Base-by-base conservation (phyloP, 2,329 filamentous ascomycete genomes). In the Colletotrichum magnum region DNA sequence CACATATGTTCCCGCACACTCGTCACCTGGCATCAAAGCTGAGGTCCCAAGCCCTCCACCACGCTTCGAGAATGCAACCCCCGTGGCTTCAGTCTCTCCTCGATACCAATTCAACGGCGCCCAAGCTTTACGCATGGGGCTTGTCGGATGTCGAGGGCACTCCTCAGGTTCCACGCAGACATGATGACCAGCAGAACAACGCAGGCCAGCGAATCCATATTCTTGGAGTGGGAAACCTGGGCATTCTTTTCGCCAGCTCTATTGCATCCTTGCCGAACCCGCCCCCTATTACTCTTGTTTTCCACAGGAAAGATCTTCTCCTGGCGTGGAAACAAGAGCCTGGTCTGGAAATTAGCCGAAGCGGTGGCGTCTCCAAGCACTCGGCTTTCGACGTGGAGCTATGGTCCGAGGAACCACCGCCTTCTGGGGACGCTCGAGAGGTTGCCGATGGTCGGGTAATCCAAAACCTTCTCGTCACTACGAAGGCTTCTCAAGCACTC, bases 141-240 rank as follows among this genome's bases (percentile, higher is more conserved):
- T 62, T 73, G 2, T 74, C 74, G 45, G 80, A 81, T 39, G 53
- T 81, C 21, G 58, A 69, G 36, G 65, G 64, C 15, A 50, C 47
- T 50, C 6, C n/a, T 50, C n/a, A 36, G 47, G 47, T 24, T 21
- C 21, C 47, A 24, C n/a, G 47, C 18, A 43, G 18, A 6, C 15
- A 9, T 28, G 9, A 16, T 32, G 16, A 18, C 16, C 24, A 36
- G n/a, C 53, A 18, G 24, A 51, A 26, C 48, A 32, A 41, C 53
- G 43, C 2, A 47, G 5, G 67, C 2, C 77, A 77, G n/a, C 86
- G 90, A 41, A 91, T 97, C 70, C 90, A 96, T 75, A 86, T 98
- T 56, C 82, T 97, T 3, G 95, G 95, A 12, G 77, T 93, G 12
- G 95, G 95, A 43, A 97, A 94, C 76, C 85, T 97, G 13, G 95